Evolutionary conservation across 371 early-diverging fungal species (phyloP).

Genomic region (Choanephora cucurbitarum): DNA sequence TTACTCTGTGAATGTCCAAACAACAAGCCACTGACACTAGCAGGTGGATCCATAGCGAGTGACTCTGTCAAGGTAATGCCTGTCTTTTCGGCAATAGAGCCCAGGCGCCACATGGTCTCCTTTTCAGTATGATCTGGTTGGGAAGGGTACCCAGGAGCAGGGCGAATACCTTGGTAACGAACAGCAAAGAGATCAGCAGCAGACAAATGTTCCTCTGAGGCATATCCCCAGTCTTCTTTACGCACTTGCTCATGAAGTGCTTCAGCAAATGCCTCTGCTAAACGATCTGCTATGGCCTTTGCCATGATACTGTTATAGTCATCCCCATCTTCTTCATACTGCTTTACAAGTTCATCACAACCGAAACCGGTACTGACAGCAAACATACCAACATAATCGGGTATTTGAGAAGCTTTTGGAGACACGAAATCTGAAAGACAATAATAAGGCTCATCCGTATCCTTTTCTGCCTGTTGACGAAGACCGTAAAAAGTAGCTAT

Average conservation of each 20-base stretch:
- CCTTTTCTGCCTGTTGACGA: conserved; percentile 70
- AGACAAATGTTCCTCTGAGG: conserved; percentile 72
- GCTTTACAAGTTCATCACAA: conserved; percentile 74
- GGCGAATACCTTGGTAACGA: conserved; percentile 92
- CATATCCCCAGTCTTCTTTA: conserved; percentile 86
- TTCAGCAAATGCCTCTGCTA: conserved; percentile 93
- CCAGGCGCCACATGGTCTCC: conserved; percentile 85
- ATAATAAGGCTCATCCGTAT: conserved; percentile 79
- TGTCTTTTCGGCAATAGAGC: conserved; percentile 71
- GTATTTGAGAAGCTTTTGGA: conserved; percentile 68
- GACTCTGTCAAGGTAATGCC: conserved; percentile 88
- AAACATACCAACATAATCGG: conserved; percentile 88
- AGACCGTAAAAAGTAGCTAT: conserved; percentile 79
- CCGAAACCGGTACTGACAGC: conserved; percentile 92
- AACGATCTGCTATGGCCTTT: conserved; percentile 91
- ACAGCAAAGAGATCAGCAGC: conserved; percentile 81
- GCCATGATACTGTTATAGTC: conserved; percentile 91
- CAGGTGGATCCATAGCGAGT: conserved; percentile 90
- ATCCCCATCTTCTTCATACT: conserved; percentile 77
- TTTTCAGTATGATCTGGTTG: conserved; percentile 94
- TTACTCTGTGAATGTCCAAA: conserved; percentile 77
- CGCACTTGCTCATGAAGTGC: conserved; percentile 85
- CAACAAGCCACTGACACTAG: conserved; percentile 78
- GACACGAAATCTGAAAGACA: conserved; percentile 91
- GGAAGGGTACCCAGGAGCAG: conserved; percentile 89